Evolutionary conservation across 495 filamentous ascomycete species (phyloP).

Genomic region (Chaetomidium leptoderma): DNA sequence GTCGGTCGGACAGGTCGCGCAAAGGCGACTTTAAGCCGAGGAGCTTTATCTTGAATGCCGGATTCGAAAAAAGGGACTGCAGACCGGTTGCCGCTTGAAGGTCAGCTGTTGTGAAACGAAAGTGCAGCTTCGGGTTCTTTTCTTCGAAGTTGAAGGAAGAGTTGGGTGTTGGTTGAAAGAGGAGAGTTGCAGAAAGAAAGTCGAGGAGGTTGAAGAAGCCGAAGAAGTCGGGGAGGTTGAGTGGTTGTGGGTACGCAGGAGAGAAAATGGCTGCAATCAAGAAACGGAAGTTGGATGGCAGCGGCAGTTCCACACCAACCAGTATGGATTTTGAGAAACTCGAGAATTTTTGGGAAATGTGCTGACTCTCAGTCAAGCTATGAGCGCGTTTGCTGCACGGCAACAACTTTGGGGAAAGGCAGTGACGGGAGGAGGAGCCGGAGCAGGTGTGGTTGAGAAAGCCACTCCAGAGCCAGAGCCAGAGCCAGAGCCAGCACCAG

Average conservation of each 20-base stretch:
- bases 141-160: background rate
- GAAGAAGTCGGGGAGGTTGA: background rate
- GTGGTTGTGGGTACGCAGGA: background rate
- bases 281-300: conserved; percentile 39
- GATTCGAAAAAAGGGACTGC: background rate
- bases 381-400: conserved; percentile 52
- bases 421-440: background rate
- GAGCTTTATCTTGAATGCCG: background rate
- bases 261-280: conserved; percentile 42
- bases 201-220: too few species aligned
- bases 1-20: conserved; percentile 3
- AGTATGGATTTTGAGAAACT: too few species aligned
- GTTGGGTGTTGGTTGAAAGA: too few species aligned
- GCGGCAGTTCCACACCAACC: conserved; percentile 20
- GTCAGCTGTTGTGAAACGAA: background rate
- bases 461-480: background rate
- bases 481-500: background rate
- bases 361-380: conserved; percentile 28
- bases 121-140: too few species aligned
- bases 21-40: conserved; percentile 1
- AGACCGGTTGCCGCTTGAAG: background rate
- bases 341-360: background rate
- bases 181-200: background rate
- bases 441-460: background rate
- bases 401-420: conserved; percentile 34